Base-by-base conservation (phyloP, 139 green algal species). In the Microglena sp. region DNA sequence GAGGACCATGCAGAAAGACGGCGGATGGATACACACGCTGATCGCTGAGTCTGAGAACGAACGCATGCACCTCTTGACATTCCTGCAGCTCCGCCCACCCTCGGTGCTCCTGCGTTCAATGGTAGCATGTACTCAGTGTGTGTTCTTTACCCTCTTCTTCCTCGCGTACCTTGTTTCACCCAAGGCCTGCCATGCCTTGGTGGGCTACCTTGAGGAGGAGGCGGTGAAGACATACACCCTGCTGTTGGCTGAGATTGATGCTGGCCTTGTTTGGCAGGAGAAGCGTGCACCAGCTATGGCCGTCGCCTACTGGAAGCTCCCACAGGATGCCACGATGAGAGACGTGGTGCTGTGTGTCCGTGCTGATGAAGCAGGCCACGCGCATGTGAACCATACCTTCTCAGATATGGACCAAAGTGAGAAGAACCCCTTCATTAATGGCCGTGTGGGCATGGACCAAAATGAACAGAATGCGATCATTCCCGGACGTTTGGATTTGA, bases 161-260 rank as follows among this genome's bases (percentile, higher is more conserved):
- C 5, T 95, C 7, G 64, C 70, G 6, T 97, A 98, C 74, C 36
- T 92, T 44, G 5, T 97, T 5, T 79, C 55, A 0, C 92, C 92
- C 46, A 70, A 64, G 28, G 75, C 70, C 57, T 94, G 86, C 75
- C 92, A 98, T 74, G 40, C 79, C 11, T 84, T 96, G 34, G 89
- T 98, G 30, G 92, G 84, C 1, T 96, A 96, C 72, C 70, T 96
- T 60, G 90, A 97, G 73, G 92, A 98, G 73, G 89, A 98, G 74
- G 92, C 92, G 0, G 82, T 95, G 2, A 82, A 85, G 46, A 97
- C 92, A 24, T 50, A 50, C 40, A 50, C 40, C 11, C 11, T 50
- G 40, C 11, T 11, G 11, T 15, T 50, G 40, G 11, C 11, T 43
- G 82, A 89, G 27, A 82, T 94, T 32, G 83, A 92, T 58, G 59